phyloP scores from a whole-genome alignment of 75 land plant species.

The Adiantum capillusveneris region DNA sequence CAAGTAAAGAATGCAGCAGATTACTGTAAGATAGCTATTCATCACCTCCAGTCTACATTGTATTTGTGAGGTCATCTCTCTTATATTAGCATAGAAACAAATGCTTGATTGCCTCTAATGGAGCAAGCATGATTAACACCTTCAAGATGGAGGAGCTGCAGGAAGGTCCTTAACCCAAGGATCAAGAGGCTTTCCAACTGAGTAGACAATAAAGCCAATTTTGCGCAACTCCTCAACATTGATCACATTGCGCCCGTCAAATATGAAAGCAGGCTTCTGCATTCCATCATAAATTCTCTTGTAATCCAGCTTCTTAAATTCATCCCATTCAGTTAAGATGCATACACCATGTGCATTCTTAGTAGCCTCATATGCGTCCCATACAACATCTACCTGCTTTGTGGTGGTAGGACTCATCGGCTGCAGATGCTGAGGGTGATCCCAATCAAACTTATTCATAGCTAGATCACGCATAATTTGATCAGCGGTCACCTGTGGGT shows the following conservation, averaged over 20 bases:
- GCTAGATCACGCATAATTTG: constrained; percentile 55
- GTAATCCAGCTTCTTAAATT: constrained; percentile 73
- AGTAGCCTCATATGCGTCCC: constrained; percentile 55
- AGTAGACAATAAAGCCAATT: constrained; percentile 81
- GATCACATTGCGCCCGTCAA: constrained; percentile 70
- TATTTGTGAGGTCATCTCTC: no score
- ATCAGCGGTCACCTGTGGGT: constrained; percentile 58
- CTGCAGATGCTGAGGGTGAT: constrained; percentile 50
- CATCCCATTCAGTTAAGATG: constrained; percentile 57
- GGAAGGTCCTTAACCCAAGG: no score
- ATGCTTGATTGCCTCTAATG: no score
- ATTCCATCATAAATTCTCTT: constrained; percentile 69
- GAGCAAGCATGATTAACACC: no score
- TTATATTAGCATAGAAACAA: no score
- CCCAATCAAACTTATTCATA: constrained; percentile 65
- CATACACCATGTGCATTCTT: constrained; percentile 52
- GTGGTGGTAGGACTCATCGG: constrained; percentile 48
- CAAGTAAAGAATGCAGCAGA: no score
- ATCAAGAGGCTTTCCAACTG: no score
- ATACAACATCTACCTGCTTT: constrained; percentile 45
- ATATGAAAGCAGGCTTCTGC: constrained; percentile 84
- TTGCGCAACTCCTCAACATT: constrained; percentile 56
- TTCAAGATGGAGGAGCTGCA: no score
- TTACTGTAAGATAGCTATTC: no score
- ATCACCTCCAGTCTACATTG: no score